Conservation (phyloP, 805 yeast genomes). For the Metschnikowia borealis region DNA sequence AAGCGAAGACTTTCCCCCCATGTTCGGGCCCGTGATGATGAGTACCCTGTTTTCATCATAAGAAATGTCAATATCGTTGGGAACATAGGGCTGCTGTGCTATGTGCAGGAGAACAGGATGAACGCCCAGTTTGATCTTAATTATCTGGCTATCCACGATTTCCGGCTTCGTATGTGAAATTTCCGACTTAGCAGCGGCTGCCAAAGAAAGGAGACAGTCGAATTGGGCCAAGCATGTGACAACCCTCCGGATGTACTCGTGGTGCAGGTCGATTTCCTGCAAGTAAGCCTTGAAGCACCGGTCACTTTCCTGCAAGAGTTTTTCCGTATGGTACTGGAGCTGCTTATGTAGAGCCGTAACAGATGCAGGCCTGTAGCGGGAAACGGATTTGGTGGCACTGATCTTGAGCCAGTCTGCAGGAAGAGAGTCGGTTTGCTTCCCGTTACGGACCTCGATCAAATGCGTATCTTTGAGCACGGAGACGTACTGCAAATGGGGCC, state of each 20-base stretch:
- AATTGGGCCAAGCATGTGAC: slow-evolving; percentile 13
- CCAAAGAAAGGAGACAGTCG: slow-evolving; percentile 17
- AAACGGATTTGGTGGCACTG: slow-evolving; percentile 61
- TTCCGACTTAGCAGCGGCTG: slow-evolving; percentile 7
- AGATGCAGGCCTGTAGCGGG: slow-evolving; percentile 69
- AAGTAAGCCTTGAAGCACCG: slow-evolving; percentile 43
- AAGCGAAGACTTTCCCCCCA: slow-evolving; percentile 84
- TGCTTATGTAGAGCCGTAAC: slow-evolving; percentile 48
- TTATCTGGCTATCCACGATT: slow-evolving; percentile 38
- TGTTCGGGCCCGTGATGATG: slow-evolving; percentile 80
- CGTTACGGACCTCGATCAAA: slow-evolving; percentile 69
- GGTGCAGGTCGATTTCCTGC: slow-evolving; percentile 27
- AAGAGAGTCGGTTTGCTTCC: slow-evolving; percentile 46
- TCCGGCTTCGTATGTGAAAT: slow-evolving; percentile 9
- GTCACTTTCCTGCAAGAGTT: slow-evolving; percentile 44
- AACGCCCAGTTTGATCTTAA: slow-evolving; percentile 54
- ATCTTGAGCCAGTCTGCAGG: slow-evolving; percentile 79
- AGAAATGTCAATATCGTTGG: slow-evolving; percentile 59
- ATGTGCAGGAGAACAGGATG: slow-evolving; percentile 64
- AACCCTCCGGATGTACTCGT: slow-evolving; percentile 24
- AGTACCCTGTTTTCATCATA: slow-evolving; percentile 46
- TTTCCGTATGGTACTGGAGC: slow-evolving; percentile 59
- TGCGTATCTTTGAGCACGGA: slow-evolving; percentile 64
- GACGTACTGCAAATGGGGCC: slow-evolving; percentile 55
- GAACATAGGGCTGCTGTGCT: slow-evolving; percentile 44